Conservation (phyloP, 2,329 filamentous ascomycete genomes). For the Alternaria ethzedia region DNA sequence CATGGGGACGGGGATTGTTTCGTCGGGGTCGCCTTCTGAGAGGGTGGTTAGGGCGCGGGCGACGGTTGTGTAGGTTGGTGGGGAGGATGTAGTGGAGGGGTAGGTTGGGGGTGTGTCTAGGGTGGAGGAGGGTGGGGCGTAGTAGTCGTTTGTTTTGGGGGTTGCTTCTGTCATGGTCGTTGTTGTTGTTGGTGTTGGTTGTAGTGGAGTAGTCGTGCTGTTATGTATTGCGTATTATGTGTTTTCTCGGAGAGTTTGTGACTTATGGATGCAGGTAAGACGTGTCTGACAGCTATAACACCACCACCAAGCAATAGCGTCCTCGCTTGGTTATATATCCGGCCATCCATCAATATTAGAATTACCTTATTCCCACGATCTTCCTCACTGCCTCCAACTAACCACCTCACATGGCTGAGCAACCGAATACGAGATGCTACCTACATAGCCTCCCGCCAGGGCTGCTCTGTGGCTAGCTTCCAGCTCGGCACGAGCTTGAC, state of each 20-base stretch:
- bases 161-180: neutral
- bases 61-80: constrained; percentile 16
- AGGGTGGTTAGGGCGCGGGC: constrained; percentile 9
- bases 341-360: neutral
- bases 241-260: neutral
- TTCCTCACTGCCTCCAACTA: neutral
- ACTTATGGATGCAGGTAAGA: neutral
- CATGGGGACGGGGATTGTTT: constrained; percentile 23
- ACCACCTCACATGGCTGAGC: neutral
- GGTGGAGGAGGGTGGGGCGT: neutral
- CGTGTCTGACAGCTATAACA: neutral
- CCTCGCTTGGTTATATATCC: neutral
- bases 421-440: neutral
- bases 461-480: neutral
- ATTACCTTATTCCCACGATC: neutral
- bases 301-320: neutral
- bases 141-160: neutral
- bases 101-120: constrained; percentile 11
- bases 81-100: neutral
- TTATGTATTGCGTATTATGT: neutral
- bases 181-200: neutral
- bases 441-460: neutral
- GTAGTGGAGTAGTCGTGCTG: neutral
- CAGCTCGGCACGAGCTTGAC: neutral
- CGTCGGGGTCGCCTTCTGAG: constrained; percentile 6